Base-by-base conservation (phyloP, 352 stramenopile species). In the Pythium vanterpoolii region DNA sequence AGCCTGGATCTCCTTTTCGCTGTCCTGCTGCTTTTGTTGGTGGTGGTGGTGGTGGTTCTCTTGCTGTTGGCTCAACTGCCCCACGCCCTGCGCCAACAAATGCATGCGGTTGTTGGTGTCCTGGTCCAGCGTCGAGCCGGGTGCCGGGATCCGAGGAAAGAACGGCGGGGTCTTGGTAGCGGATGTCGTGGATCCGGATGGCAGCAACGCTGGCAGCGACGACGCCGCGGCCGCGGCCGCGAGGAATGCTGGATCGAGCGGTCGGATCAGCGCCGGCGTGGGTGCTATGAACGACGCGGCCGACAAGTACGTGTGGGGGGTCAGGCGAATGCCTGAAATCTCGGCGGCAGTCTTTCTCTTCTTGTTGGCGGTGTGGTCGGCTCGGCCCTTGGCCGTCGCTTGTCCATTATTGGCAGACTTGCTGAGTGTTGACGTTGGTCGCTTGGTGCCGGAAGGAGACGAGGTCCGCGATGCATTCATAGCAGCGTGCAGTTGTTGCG, bases 31-130 rank as follows among this genome's bases (percentile, higher is more conserved):
- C 64, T 42, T 46, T 5, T 60, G 55, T 24, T 59, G 39, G 27
- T 33, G 28, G 36, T 60, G 55, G 36, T 64, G 55, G 27, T 64
- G 56, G 34, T n/a, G n/a, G n/a, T n/a, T n/a, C n/a, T 69, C 56
- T 45, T 84, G 67, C 50, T 89, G 77, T 59, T 87, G 79, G 69
- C 77, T 90, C 60, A 88, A 42, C 27, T 84, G 77, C 3, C 76
- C 76, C 0, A 78, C 76, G 21, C 77, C 73, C 60, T 88, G 74
- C 5, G 72, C 76, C 14, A 90, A 62, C 57, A 90, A 43, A 50
- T 90, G 80, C 80, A 88, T 90, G 64, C 77, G 77, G 57, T 73
- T 83, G 34, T 42, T 18, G n/a, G 11, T 9, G 52, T 83, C 68
- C 26, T 68, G 57, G 13, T 65, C 60, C 58, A 42, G 44, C 43